Conservation (phyloP, 768 basidiomycete species). For the Auricularia cornea region DNA sequence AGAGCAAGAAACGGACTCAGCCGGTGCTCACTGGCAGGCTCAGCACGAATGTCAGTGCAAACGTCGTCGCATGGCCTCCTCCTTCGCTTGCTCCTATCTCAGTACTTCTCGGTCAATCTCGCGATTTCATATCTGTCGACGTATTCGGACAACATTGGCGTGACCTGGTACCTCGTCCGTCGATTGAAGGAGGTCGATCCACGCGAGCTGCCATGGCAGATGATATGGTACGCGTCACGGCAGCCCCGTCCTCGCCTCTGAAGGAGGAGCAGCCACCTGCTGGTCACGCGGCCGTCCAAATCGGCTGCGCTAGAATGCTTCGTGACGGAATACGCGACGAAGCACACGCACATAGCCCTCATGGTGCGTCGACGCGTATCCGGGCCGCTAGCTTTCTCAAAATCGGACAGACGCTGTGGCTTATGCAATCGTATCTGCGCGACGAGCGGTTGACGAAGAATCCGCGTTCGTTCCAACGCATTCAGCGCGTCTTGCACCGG, state of each 20-base stretch:
- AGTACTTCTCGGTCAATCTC: conserved; percentile 91
- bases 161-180: conserved; percentile 81
- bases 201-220: conserved; percentile 78
- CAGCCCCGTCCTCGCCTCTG: conserved; percentile 6
- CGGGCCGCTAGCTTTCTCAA: conserved; percentile 8
- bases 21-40: not conserved
- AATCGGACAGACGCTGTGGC: conserved; percentile 77
- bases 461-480: not conserved
- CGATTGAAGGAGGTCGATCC: conserved; percentile 58
- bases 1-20: too few relatives aligned
- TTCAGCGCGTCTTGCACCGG: conserved; percentile 74
- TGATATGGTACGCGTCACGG: conserved; percentile 58
- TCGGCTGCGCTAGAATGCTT: conserved; percentile 93
- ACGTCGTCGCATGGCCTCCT: conserved; percentile 53
- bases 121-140: conserved; percentile 79
- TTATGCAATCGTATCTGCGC: conserved; percentile 90
- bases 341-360: conserved; percentile 92
- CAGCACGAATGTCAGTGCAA: not conserved
- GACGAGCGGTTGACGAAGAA: conserved; percentile 53
- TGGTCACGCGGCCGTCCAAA: conserved; percentile 85
- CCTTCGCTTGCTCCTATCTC: conserved; percentile 85
- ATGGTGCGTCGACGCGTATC: conserved; percentile 52
- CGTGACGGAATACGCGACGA: conserved; percentile 78
- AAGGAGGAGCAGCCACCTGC: conserved; percentile 62
- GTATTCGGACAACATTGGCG: conserved; percentile 83